These are phyloP conservation scores for Euphorbia schlechtendalii DNA, from an alignment of 441 rosid species.

Conservation along the genomic window DNA sequence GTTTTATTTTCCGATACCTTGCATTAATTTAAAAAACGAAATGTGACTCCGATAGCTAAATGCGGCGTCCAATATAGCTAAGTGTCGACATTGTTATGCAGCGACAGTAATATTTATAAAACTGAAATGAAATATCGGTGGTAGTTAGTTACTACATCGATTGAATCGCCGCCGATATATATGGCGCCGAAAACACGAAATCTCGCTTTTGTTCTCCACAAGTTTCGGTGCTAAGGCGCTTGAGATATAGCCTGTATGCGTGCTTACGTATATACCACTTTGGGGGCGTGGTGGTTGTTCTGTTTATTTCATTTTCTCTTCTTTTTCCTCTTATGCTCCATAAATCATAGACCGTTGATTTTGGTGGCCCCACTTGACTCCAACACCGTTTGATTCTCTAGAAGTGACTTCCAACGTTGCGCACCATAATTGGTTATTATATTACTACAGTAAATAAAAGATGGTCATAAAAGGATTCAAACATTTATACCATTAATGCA, in stretches of 20 bases:
- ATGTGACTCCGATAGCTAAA: too few species aligned
- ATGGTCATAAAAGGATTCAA: not conserved
- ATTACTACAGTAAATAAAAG: not conserved
- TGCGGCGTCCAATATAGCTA: too few species aligned
- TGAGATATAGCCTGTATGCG: not conserved
- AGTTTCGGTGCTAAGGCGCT: not conserved
- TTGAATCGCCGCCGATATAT: not conserved
- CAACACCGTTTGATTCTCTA: not conserved
- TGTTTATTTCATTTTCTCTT: not conserved
- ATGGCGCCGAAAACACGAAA: not conserved
- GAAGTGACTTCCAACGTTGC: not conserved
- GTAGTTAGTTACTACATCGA: not conserved
- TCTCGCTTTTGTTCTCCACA: not conserved
- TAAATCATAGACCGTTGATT: not conserved
- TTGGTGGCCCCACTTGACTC: not conserved
- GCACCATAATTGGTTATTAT: not conserved
- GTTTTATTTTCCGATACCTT: too few species aligned
- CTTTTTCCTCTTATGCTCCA: not conserved
- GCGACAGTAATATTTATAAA: too few species aligned
- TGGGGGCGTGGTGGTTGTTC: not conserved
- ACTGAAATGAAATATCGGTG: not conserved
- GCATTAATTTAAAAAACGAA: too few species aligned
- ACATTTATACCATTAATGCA: not conserved
- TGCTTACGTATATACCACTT: not conserved
- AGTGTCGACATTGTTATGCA: too few species aligned